Percentiles rank a stretch among this genome's conserved stretches.
Conservation (phyloP, 805 yeast genomes). For the Ascoidea tarda region DNA sequence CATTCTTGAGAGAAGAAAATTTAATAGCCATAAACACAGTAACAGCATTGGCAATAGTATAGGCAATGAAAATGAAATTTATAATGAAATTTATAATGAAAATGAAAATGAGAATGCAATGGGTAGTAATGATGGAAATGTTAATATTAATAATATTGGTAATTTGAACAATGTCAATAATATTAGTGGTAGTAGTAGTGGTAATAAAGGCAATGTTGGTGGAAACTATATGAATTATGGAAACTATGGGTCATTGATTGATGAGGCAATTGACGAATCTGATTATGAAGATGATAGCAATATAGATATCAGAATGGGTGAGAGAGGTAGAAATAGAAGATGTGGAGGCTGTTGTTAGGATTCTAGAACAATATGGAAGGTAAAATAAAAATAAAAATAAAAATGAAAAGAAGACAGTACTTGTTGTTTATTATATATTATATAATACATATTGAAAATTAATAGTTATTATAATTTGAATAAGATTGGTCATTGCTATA, state of each 20-base stretch:
- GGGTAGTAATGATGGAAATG: constrained; percentile 1
- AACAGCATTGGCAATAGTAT: constrained; percentile 3
- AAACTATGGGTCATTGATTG: background rate
- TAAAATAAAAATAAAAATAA: constrained; percentile 15
- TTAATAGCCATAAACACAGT: too few species aligned
- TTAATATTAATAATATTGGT: background rate
- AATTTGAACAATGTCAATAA: constrained; percentile 5
- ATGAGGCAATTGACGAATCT: background rate
- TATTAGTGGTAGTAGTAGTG: constrained; percentile 3
- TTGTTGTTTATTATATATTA: constrained; percentile 19
- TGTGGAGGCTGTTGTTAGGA: background rate
- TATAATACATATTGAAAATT: constrained; percentile 62
- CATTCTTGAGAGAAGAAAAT: too few species aligned
- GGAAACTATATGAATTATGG: background rate
- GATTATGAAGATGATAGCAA: constrained; percentile 13
- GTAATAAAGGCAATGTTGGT: background rate
- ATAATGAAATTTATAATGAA: constrained; percentile 4
- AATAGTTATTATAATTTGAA: constrained; percentile 52
- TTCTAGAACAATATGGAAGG: constrained; percentile 14
- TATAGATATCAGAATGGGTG: background rate
- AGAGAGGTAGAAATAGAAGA: too few species aligned
- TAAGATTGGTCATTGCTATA: constrained; percentile 19
- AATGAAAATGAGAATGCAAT: constrained; percentile 15
- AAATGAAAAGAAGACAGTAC: constrained; percentile 16
- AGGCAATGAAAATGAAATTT: constrained; percentile 7